A percentile compares a stretch with the other conserved stretches of the same genome.
Evolutionary conservation across 2,329 filamentous ascomycete genomes (phyloP).

Genomic region (Fusarium armeniacum): DNA sequence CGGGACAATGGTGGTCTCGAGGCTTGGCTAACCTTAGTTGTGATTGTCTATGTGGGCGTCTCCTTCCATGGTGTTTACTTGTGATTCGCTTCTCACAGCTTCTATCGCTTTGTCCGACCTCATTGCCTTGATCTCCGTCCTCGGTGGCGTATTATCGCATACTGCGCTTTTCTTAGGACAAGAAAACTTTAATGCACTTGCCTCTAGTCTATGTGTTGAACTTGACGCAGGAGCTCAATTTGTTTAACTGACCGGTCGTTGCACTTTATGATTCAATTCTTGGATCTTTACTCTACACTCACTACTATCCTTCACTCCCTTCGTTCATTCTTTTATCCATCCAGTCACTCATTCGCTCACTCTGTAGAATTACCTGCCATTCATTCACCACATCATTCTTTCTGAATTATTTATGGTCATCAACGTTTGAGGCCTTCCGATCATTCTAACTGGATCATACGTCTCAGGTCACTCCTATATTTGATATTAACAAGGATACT

Average conservation of each 20-base stretch:
- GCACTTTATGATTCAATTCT: conserved; percentile 13
- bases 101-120: conserved; percentile 39
- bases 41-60: conserved; percentile 17
- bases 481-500: neutral
- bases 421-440: conserved; percentile 21
- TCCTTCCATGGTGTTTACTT: neutral
- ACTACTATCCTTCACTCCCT: conserved; percentile 21
- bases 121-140: conserved; percentile 21
- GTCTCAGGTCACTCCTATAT: conserved; percentile 5
- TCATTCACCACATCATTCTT: conserved; percentile 24
- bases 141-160: conserved; percentile 32
- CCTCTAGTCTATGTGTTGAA: conserved; percentile 5
- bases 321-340: conserved; percentile 21
- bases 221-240: conserved; percentile 25
- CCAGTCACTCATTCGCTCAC: conserved; percentile 19
- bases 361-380: conserved; percentile 16
- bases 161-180: conserved; percentile 24
- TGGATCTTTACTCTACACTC: conserved; percentile 15
- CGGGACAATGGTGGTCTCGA: conserved; percentile 16
- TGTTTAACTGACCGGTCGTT: conserved; percentile 31
- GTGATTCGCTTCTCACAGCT: conserved; percentile 24
- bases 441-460: conserved; percentile 23
- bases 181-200: conserved; percentile 34
- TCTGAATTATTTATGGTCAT: conserved; percentile 14
- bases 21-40: conserved; percentile 27